These are phyloP conservation scores for Microdochium bolleyi DNA, from an alignment of 2,329 filamentous ascomycete genomes.

Conservation along the genomic window DNA sequence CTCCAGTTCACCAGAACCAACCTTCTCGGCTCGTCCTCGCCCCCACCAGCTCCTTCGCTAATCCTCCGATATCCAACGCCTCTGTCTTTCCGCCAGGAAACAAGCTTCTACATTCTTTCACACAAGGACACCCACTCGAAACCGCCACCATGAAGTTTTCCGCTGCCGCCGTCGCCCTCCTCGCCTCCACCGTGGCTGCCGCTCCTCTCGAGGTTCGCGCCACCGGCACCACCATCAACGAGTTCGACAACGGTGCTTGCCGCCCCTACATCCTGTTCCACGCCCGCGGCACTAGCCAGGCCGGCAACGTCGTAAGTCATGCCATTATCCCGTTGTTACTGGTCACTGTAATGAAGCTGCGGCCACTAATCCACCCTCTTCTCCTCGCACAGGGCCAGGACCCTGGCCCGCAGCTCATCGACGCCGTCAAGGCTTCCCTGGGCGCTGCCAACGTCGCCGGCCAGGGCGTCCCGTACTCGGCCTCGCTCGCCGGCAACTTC, in stretches of 20 bases:
- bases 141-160: neutral
- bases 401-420: slow-evolving; percentile 13
- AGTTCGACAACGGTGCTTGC: slow-evolving; percentile 18
- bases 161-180: neutral
- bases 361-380: neutral
- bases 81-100: neutral
- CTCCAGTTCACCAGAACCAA: neutral
- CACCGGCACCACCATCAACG: slow-evolving; percentile 12
- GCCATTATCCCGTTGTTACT: slow-evolving; percentile 1
- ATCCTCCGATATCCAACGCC: neutral
- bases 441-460: slow-evolving; percentile 6
- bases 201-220: neutral
- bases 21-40: no score
- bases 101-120: neutral
- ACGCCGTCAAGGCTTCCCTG: slow-evolving; percentile 12
- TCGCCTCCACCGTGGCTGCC: neutral
- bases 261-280: slow-evolving; percentile 23
- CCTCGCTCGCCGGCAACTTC: slow-evolving; percentile 17
- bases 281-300: slow-evolving; percentile 23
- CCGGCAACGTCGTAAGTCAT: slow-evolving; percentile 22
- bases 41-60: neutral
- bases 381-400: slow-evolving; percentile 2
- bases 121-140: neutral
- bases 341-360: neutral
- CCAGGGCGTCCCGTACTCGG: slow-evolving; percentile 16